phyloP scores from a whole-genome alignment of 108 stramenopile species.

The Schizochytrium sp. region DNA sequence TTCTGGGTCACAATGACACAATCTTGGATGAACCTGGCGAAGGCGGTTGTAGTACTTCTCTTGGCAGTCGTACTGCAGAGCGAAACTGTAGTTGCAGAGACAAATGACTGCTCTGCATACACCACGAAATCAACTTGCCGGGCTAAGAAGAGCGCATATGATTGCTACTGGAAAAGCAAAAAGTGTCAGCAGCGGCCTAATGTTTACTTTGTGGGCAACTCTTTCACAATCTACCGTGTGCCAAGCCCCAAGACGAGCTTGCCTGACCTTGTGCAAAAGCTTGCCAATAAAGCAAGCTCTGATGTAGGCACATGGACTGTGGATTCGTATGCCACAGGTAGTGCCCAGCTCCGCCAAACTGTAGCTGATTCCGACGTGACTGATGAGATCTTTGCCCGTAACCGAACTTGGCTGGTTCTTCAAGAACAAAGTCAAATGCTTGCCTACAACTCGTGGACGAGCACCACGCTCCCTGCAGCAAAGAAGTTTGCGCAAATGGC shows the following conservation, averaged over 20 bases:
- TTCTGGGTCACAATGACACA: not conserved
- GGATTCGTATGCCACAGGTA: conserved; percentile 25
- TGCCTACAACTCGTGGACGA: not conserved
- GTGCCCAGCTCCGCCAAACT: too few relatives aligned
- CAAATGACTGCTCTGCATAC: not conserved
- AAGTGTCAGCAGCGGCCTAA: conserved; percentile 11
- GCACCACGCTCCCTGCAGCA: not conserved
- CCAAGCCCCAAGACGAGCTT: not conserved
- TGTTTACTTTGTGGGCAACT: conserved; percentile 54
- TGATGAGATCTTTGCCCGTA: not conserved
- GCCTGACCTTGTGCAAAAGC: not conserved
- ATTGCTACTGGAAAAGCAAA: conserved; percentile 29
- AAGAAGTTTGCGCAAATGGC: not conserved
- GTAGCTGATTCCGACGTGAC: not conserved
- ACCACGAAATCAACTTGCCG: not conserved
- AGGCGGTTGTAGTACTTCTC: not conserved
- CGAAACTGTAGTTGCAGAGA: not conserved
- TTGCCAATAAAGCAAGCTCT: conserved; percentile 15
- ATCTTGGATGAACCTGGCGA: conserved; percentile 17
- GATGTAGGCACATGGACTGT: not conserved
- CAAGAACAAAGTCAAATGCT: conserved; percentile 40
- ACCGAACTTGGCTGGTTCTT: not conserved
- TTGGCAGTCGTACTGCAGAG: not conserved
- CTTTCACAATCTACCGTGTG: not conserved
- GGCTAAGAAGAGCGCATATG: not conserved